Base-by-base conservation (phyloP, 148 eudicot species). In the Suaeda aralocaspica region DNA sequence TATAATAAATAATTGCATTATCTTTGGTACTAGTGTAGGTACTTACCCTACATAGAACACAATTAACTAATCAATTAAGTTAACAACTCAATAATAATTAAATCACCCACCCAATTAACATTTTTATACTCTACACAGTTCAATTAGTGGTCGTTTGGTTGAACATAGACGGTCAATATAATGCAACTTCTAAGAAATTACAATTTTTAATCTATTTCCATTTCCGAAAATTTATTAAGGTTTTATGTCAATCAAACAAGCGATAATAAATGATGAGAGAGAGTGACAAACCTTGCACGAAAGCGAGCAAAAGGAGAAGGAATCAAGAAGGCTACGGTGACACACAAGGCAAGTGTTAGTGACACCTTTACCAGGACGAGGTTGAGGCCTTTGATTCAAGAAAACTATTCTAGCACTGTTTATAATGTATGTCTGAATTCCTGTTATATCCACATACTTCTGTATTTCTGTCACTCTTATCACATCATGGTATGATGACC, bases 401-500 rank as follows among this genome's bases (percentile, higher is more conserved):
- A 85, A 85, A 56, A 85, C 86, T 19, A 85, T 81, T 48, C 84
- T 76, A 0, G 88, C 88, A 61, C 86, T 78, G 34, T 83, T 83
- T 33, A 83, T 83, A 26, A 83, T 82, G 72, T 83, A 83, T 5
- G 84, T 80, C 31, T 80, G 86, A 11, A 83, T 73, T 53, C 84
- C 79, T 15, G 69, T 67, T n/a, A 82, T 85, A 52, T 85, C 88
- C 69, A 85, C 41, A 59, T 77, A 83, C 63, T 85, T 85, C 48
- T 80, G 83, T 42, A 80, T 72, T 60, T 80, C 83, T 11, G 66
- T 67, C 39, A 81, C 82, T 64, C 87, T 72, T 46, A 81, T 78
- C 82, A 85, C 86, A 65, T 85, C 85, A 71, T 85, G 88, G 74
- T 82, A 84, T 7, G 88, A 85, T 1, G 88, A 85, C 65, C 88